Evolutionary conservation across 2,329 filamentous ascomycete genomes (phyloP), one percentile per base, ranked within the genome.

Genomic region (Acephala macrosclerotiorum): DNA sequence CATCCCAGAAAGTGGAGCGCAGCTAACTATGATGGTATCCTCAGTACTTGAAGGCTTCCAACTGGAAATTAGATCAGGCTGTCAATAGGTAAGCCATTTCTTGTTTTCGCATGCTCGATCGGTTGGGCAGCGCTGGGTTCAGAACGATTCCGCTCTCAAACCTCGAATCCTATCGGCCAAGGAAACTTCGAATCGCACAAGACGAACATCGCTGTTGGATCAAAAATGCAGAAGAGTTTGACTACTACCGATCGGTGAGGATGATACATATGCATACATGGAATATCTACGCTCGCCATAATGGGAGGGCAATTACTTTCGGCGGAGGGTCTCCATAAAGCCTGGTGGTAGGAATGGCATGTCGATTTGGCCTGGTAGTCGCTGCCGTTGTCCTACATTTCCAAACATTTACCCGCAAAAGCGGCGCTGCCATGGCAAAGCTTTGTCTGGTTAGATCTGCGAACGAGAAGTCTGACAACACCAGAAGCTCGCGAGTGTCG

Each of bases 21-120:
- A 57, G 68, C 71, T 75, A 58, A 74, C 65, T 40, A 22, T 16
- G 66, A 36, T 58, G 68, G 61, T 59, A 47, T 61, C n/a, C 9
- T 11, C 66, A 80, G 78, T 71, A 75, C 47, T 73, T 80, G 38
- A 79, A 79, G 66, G 64, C 71, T 25, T 64, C 76, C 42, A 72
- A 71, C 18, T 80, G 77, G 76, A 79, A 78, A 64, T 61, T 80
- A 36, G 78, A 79, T 20, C 63, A 73, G 57, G 78, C 78, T 62
- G 74, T 74, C 63, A 77, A 80, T 67, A 78, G 77, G 78, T 80
- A 75, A 75, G 78, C 20, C 36, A 60, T 26, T 29, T 29, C 25
- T 53, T n/a, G 14, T 53, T 29, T 18, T 33, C 18, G 25, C 3
- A 11, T 3, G 7, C 2, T 18, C 26, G 22, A 33, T 53, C 25